phyloP scores from a whole-genome alignment of 306 rosid species.

The Leucaena leucocephala region DNA sequence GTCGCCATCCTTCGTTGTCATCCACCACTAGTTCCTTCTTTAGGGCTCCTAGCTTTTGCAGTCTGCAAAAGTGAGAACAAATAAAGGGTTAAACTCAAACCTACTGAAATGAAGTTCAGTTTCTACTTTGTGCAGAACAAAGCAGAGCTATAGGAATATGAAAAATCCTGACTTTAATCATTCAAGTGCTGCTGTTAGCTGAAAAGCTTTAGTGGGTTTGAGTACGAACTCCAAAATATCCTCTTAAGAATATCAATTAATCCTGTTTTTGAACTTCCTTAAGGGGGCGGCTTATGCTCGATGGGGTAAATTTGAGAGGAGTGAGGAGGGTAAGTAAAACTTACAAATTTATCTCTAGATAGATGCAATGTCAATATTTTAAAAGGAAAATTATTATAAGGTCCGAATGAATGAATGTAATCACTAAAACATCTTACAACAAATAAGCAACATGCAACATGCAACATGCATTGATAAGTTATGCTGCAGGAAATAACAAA shows the following conservation, averaged over 20 bases:
- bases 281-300: neutral
- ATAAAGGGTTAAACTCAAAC: conserved; percentile 27
- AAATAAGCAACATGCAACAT: no score
- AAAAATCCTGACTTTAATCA: neutral
- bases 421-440: no score
- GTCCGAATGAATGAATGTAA: no score
- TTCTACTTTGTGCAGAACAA: neutral
- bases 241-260: neutral
- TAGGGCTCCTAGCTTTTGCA: conserved; percentile 67
- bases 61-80: conserved; percentile 48
- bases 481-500: no score
- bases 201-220: neutral
- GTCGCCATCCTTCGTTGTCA: conserved; percentile 67
- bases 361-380: neutral
- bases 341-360: neutral
- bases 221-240: neutral
- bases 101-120: neutral
- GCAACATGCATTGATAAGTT: no score
- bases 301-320: neutral
- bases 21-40: conserved; percentile 56
- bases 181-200: neutral
- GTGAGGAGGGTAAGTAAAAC: neutral
- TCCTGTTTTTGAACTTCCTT: neutral
- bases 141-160: conserved; percentile 15
- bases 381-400: neutral